Conservation (phyloP, 768 basidiomycete genomes). For the Russula griseocarnosa region DNA sequence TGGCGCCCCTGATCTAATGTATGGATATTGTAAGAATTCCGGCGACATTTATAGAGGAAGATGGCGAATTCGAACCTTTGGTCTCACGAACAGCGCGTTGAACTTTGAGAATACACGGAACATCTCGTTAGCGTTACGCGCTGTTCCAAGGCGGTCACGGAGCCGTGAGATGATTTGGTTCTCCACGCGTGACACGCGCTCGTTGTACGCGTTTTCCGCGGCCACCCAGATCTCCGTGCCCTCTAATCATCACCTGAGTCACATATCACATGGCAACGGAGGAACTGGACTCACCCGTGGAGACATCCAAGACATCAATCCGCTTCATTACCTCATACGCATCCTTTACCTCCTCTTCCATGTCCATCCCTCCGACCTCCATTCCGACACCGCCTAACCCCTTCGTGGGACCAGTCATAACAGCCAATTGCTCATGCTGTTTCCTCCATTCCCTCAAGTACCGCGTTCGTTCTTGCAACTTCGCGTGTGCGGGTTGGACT, state of each 20-base stretch:
- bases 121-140: conserved; percentile 98
- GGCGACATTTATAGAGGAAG: background rate
- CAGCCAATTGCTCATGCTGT: conserved; percentile 94
- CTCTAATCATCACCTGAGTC: conserved; percentile 46
- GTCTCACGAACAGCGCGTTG: conserved; percentile 93
- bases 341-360: conserved; percentile 96
- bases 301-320: conserved; percentile 94
- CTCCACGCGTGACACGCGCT: conserved; percentile 94
- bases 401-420: conserved; percentile 95
- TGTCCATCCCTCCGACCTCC: conserved; percentile 87
- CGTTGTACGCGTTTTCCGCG: conserved; percentile 96
- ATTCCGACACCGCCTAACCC: conserved; percentile 70
- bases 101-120: conserved; percentile 98
- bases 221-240: conserved; percentile 98
- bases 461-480: conserved; percentile 80
- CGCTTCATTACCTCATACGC: conserved; percentile 97
- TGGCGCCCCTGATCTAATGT: conserved; percentile 86
- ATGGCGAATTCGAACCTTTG: conserved; percentile 60
- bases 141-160: conserved; percentile 88
- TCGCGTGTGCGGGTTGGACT: conserved; percentile 83
- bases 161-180: conserved; percentile 96
- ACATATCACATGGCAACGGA: background rate
- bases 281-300: conserved; percentile 56
- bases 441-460: conserved; percentile 92
- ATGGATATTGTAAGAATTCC: background rate